Percentiles rank a stretch among this genome's conserved stretches.
Evolutionary conservation across 345 rosid species (phyloP).

Genomic region (Bruguiera parviflora): DNA sequence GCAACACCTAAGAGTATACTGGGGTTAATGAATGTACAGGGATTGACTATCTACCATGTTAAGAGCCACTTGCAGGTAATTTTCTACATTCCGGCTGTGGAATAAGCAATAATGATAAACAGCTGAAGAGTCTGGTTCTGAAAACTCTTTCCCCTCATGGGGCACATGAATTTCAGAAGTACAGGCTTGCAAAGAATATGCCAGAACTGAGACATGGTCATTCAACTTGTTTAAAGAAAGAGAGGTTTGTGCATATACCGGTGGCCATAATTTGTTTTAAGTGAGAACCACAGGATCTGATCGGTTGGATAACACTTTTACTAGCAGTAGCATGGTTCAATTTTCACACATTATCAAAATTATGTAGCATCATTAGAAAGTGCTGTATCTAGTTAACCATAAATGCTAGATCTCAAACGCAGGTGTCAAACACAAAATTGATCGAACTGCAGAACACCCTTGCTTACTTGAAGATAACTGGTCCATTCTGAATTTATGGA

Average conservation of each 20-base stretch:
- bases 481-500: too few relatives aligned
- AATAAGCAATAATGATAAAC: neutral
- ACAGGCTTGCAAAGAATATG: slow-evolving; percentile 23
- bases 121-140: neutral
- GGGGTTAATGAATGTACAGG: slow-evolving; percentile 34
- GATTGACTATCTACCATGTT: slow-evolving; percentile 33
- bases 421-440: too few relatives aligned
- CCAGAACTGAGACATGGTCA: slow-evolving; percentile 27
- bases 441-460: too few relatives aligned
- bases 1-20: slow-evolving; percentile 39
- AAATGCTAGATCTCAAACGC: too few relatives aligned
- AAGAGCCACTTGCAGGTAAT: slow-evolving; percentile 42
- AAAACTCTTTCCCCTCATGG: neutral
- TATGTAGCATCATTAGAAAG: too few relatives aligned
- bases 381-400: too few relatives aligned
- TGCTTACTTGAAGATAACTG: too few relatives aligned
- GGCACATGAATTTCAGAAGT: slow-evolving; percentile 31
- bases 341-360: too few relatives aligned
- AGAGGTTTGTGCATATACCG: neutral
- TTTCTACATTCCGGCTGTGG: neutral
- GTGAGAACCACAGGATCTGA: too few relatives aligned
- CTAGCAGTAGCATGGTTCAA: too few relatives aligned
- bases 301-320: too few relatives aligned
- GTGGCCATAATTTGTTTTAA: too few relatives aligned
- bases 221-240: neutral